Conservation (phyloP, 345 rosid species). For the Acer campestre region DNA sequence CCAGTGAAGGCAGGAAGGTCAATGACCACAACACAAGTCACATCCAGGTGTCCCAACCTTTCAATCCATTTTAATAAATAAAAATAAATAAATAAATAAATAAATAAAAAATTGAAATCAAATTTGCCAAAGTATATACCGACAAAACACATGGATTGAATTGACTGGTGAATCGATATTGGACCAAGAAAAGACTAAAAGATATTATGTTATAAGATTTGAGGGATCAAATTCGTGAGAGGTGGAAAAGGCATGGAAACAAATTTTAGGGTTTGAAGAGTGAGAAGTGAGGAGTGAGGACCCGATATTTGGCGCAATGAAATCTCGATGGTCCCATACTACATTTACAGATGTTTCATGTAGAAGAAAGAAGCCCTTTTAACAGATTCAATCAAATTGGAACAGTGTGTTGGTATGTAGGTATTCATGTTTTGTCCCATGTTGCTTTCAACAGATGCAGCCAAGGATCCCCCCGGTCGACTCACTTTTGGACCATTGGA, state of each 20-base stretch:
- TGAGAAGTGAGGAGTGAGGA: neutral
- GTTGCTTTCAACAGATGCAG: neutral
- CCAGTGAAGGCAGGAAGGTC: neutral
- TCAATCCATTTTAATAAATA: neutral
- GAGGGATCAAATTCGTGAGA: neutral
- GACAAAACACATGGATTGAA: neutral
- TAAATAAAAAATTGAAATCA: too few species aligned
- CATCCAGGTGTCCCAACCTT: slow-evolving; percentile 8
- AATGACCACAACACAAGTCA: slow-evolving; percentile 9
- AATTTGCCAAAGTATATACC: neutral
- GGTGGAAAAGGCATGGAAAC: neutral
- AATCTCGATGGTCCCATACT: slow-evolving; percentile 1
- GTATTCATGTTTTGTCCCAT: neutral
- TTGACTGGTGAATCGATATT: neutral
- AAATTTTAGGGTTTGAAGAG: too few species aligned
- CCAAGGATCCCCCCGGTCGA: too few species aligned
- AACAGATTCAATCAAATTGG: neutral
- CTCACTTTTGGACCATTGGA: too few species aligned
- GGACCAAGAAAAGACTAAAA: neutral
- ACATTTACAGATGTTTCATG: neutral
- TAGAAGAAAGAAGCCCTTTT: neutral
- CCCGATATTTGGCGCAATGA: neutral
- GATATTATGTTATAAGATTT: neutral
- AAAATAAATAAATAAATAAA: too few species aligned
- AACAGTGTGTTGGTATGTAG: slow-evolving; percentile 20